phyloP scores from a whole-genome alignment of 2,329 filamentous ascomycete genomes.

The Trichocomaceae sp. region DNA sequence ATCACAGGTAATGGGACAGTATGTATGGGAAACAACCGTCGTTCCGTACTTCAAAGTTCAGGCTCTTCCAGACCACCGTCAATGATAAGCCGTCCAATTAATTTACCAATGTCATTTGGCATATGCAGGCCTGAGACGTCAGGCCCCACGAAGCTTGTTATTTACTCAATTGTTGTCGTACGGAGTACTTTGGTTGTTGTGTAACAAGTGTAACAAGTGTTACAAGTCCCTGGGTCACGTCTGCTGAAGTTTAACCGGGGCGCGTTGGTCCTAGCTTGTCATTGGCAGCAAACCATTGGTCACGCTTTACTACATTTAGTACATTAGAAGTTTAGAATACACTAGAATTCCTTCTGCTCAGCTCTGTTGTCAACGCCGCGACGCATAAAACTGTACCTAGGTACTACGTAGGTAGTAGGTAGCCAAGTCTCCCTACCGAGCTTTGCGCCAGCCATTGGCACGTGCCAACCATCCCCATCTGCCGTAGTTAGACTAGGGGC shows the following conservation, averaged over 20 bases:
- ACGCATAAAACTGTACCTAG: no score
- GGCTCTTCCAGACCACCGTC: background rate
- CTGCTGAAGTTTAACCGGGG: background rate
- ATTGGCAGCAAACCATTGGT: background rate
- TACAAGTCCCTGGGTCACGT: background rate
- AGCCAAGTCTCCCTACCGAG: no score
- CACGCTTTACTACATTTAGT: background rate
- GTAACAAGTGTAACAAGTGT: no score
- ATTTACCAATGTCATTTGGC: background rate
- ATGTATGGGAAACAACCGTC: background rate
- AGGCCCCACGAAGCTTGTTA: background rate
- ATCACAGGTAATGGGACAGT: no score
- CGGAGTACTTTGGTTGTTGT: no score
- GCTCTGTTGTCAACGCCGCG: background rate
- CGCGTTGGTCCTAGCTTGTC: background rate
- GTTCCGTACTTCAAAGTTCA: conserved; percentile 8
- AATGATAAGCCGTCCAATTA: background rate
- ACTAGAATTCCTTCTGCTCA: background rate
- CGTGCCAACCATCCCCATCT: background rate
- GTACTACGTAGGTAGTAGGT: no score
- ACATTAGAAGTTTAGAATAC: no score
- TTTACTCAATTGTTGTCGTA: no score
- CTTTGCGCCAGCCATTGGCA: background rate
- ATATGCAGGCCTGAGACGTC: background rate
- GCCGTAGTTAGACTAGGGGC: no score